A percentile compares a stretch with the other conserved stretches of the same genome.
phyloP scores from a whole-genome alignment of 768 basidiomycete genomes.

The Russula ochroleuca region DNA sequence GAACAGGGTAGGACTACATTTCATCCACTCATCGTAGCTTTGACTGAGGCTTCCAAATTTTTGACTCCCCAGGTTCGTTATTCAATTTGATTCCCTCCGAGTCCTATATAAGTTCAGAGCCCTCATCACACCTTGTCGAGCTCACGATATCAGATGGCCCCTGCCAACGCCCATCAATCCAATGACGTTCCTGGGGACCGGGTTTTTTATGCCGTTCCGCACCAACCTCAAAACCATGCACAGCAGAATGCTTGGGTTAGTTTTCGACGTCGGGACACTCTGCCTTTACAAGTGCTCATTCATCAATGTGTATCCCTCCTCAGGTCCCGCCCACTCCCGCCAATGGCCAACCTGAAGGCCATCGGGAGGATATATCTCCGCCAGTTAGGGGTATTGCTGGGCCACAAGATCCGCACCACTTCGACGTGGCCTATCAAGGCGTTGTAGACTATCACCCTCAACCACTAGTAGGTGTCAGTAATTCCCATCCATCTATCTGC shows the following conservation, averaged over 20 bases:
- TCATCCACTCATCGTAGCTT: not conserved
- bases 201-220: not conserved
- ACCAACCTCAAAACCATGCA: not conserved
- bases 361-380: not conserved
- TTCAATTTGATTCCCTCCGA: slow-evolving; percentile 1
- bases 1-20: slow-evolving; percentile 28
- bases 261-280: not conserved
- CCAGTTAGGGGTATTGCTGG: not conserved
- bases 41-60: no score
- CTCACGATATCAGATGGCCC: not conserved
- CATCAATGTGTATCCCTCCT: not conserved
- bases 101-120: not conserved
- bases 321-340: not conserved
- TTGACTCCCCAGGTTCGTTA: not conserved
- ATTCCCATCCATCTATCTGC: not conserved
- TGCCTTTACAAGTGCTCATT: not conserved
- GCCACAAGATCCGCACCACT: not conserved
- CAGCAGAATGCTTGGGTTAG: not conserved
- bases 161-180: not conserved
- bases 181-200: not conserved
- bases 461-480: not conserved
- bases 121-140: not conserved
- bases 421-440: not conserved
- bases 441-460: not conserved
- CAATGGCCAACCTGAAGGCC: not conserved